Evolutionary conservation across 768 basidiomycete species (phyloP).

Genomic region (Paxillus ammoniavirescens): DNA sequence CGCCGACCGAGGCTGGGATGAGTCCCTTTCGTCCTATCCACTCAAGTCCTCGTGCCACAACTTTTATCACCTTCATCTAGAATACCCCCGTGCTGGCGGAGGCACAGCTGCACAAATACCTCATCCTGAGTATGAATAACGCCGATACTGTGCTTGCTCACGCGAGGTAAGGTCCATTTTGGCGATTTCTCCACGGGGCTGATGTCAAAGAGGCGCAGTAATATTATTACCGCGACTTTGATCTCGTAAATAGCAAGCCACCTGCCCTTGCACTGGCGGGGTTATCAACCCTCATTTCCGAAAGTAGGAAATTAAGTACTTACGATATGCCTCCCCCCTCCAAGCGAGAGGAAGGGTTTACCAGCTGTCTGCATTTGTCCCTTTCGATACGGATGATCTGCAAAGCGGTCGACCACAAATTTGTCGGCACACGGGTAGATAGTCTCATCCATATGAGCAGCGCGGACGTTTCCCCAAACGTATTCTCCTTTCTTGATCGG

Average conservation of each 20-base stretch:
- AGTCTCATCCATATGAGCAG: constrained; percentile 16
- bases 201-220: constrained; percentile 16
- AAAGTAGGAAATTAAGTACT: not conserved
- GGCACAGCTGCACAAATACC: constrained; percentile 11
- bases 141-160: not conserved
- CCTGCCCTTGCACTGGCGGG: constrained; percentile 20
- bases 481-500: constrained; percentile 21
- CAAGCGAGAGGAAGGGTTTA: constrained; percentile 13
- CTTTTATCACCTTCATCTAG: not conserved
- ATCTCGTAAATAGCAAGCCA: constrained; percentile 25
- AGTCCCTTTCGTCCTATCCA: no score
- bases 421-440: constrained; percentile 10
- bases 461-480: constrained; percentile 16
- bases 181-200: not conserved
- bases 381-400: constrained; percentile 9
- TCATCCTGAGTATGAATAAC: not conserved
- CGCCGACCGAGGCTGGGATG: no score
- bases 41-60: not conserved
- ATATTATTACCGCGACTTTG: constrained; percentile 14
- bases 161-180: constrained; percentile 9
- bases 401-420: constrained; percentile 22
- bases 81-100: not conserved
- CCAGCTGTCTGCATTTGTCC: constrained; percentile 13
- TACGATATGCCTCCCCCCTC: constrained; percentile 18
- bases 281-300: not conserved